phyloP scores from a whole-genome alignment of 306 rosid species.

The Prunus kanzakura region DNA sequence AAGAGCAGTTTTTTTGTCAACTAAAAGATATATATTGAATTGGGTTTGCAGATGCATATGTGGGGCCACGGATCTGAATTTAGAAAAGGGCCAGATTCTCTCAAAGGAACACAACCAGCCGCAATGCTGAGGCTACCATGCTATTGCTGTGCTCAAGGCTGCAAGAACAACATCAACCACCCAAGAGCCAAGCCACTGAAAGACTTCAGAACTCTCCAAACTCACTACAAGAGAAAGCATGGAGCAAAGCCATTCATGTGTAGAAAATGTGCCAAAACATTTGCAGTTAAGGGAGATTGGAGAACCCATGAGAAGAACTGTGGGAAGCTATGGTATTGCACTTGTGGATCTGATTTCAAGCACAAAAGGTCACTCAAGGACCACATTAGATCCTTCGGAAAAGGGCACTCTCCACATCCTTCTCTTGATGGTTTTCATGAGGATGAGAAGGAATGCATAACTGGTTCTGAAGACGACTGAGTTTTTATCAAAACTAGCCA shows the following conservation, averaged over 20 bases:
- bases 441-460: slow-evolving; percentile 66
- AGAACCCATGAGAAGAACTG: slow-evolving; percentile 96
- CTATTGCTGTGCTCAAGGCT: slow-evolving; percentile 86
- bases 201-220: slow-evolving; percentile 92
- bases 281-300: slow-evolving; percentile 97
- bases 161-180: slow-evolving; percentile 95
- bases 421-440: slow-evolving; percentile 51
- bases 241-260: slow-evolving; percentile 83
- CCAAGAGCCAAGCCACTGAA: slow-evolving; percentile 90
- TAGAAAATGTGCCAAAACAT: slow-evolving; percentile 76
- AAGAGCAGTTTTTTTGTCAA: not conserved
- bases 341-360: slow-evolving; percentile 92
- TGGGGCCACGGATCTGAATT: slow-evolving; percentile 98
- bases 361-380: slow-evolving; percentile 94
- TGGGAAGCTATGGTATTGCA: slow-evolving; percentile 93
- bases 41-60: slow-evolving; percentile 82
- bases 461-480: slow-evolving; percentile 48
- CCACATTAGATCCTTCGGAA: slow-evolving; percentile 80
- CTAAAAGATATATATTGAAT: not conserved
- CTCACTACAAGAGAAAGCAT: slow-evolving; percentile 94
- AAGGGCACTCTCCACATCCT: slow-evolving; percentile 56
- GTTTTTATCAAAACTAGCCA: slow-evolving; percentile 5
- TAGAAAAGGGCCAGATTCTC: slow-evolving; percentile 89
- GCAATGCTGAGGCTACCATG: slow-evolving; percentile 96
- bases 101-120: slow-evolving; percentile 86